phyloP scores from a whole-genome alignment of 495 filamentous ascomycete species.

The Hyaloscypha bicolor region DNA sequence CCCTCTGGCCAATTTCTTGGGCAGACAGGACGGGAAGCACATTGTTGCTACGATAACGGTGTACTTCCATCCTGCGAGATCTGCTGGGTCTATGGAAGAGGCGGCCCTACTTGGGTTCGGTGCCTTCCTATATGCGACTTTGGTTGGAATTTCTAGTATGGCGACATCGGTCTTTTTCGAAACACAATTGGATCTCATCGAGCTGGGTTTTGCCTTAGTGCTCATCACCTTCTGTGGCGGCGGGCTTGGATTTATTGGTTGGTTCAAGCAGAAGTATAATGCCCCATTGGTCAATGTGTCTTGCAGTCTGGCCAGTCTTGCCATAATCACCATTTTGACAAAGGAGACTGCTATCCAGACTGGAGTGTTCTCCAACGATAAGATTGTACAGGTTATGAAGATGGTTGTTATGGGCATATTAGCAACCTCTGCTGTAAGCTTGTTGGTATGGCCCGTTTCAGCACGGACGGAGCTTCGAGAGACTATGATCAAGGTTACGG shows the following conservation, averaged over 20 bases:
- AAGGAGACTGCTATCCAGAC: conserved; percentile 88
- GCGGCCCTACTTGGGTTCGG: conserved; percentile 80
- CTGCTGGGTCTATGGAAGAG: conserved; percentile 88
- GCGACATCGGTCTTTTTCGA: conserved; percentile 77
- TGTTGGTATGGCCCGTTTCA: conserved; percentile 79
- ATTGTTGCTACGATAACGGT: conserved; percentile 91
- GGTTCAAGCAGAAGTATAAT: conserved; percentile 85
- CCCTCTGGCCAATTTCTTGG: conserved; percentile 70
- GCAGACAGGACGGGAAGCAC: conserved; percentile 92
- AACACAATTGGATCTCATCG: conserved; percentile 59
- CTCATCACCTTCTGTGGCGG: conserved; percentile 87
- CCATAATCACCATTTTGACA: conserved; percentile 88
- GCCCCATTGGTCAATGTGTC: conserved; percentile 90
- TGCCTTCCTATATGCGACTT: conserved; percentile 81
- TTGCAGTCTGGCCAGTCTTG: conserved; percentile 85
- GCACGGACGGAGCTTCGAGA: conserved; percentile 75
- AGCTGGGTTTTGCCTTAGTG: conserved; percentile 78
- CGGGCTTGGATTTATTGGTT: conserved; percentile 87
- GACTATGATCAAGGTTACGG: conserved; percentile 74
- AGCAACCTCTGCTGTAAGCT: conserved; percentile 72
- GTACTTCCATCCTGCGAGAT: conserved; percentile 95
- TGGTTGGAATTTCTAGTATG: conserved; percentile 87
- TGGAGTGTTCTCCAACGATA: conserved; percentile 76
- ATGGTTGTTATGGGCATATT: conserved; percentile 88
- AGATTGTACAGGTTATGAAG: conserved; percentile 85